These are phyloP conservation scores for Oligophagozyma castellii DNA, from an alignment of 1,139 yeast species.

Conservation along the genomic window DNA sequence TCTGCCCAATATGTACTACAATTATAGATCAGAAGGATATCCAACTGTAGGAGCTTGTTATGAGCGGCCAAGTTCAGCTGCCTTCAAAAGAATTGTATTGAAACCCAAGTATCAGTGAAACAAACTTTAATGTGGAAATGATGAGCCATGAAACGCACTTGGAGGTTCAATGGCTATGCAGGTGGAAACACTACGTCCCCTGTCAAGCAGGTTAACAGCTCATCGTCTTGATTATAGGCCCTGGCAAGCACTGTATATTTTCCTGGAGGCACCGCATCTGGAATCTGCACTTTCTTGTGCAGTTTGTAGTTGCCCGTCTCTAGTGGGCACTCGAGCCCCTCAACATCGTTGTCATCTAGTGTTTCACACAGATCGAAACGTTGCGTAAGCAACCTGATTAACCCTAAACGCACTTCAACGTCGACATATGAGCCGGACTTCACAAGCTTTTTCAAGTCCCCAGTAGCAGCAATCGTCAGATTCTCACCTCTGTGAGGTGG, in stretches of 20 bases:
- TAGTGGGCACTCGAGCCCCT: constrained; percentile 54
- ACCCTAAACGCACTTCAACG: constrained; percentile 85
- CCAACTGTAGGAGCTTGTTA: too few species aligned
- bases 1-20: too few species aligned
- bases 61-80: too few species aligned
- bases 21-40: too few species aligned
- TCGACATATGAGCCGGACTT: constrained; percentile 86
- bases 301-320: constrained; percentile 52
- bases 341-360: constrained; percentile 62
- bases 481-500: constrained; percentile 79
- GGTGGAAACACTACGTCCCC: constrained; percentile 58
- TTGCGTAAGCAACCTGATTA: constrained; percentile 71
- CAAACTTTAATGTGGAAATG: too few species aligned
- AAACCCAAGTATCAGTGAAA: too few species aligned
- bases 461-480: constrained; percentile 65
- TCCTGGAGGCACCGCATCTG: constrained; percentile 93
- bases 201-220: constrained; percentile 68
- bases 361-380: constrained; percentile 87
- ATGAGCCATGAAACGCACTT: too few species aligned
- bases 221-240: constrained; percentile 76
- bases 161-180: too few species aligned
- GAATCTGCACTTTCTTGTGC: constrained; percentile 64
- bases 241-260: constrained; percentile 73
- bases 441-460: constrained; percentile 41
- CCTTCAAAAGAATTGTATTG: too few species aligned